A percentile compares a stretch with the other conserved stretches of the same genome.
phyloP scores from a whole-genome alignment of 352 stramenopile genomes.

The Achlya hypogyna region DNA sequence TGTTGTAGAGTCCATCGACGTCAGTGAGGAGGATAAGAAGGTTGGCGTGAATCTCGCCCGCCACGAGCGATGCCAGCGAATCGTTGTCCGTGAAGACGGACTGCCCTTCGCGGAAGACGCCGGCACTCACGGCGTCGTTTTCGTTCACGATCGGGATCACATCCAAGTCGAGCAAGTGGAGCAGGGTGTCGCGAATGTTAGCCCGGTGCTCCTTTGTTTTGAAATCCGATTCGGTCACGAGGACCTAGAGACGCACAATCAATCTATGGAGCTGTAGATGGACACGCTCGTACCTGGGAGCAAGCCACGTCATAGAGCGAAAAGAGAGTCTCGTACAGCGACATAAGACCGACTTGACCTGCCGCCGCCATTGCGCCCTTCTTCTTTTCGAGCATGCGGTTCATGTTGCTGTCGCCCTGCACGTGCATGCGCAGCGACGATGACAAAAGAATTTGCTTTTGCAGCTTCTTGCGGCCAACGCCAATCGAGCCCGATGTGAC shows the following conservation, averaged over 20 bases:
- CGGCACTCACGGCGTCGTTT: slow-evolving; percentile 94
- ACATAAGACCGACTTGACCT: slow-evolving; percentile 97
- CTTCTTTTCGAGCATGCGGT: slow-evolving; percentile 79
- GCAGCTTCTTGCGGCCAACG: slow-evolving; percentile 88
- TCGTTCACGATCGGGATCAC: slow-evolving; percentile 99
- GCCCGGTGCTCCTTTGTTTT: slow-evolving; percentile 75
- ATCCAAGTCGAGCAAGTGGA: slow-evolving; percentile 90
- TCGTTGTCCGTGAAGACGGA: slow-evolving; percentile 96
- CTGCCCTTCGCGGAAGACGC: slow-evolving; percentile 94
- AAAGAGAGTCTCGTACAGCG: slow-evolving; percentile 95
- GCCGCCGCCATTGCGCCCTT: slow-evolving; percentile 84
- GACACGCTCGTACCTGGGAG: slow-evolving; percentile 65
- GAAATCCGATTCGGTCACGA: slow-evolving; percentile 74
- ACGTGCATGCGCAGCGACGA: slow-evolving; percentile 81
- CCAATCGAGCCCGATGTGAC: slow-evolving; percentile 88
- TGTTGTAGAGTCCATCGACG: slow-evolving; percentile 94
- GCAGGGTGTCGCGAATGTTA: slow-evolving; percentile 83
- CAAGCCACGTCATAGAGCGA: slow-evolving; percentile 90
- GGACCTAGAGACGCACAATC: slow-evolving; percentile 25
- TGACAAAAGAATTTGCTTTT: slow-evolving; percentile 90
- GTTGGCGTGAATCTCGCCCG: slow-evolving; percentile 87
- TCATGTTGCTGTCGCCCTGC: slow-evolving; percentile 83
- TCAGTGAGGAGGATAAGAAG: slow-evolving; percentile 95
- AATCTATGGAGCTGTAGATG: neutral
- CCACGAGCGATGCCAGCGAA: slow-evolving; percentile 81